phyloP scores from a whole-genome alignment of 371 early-diverging fungal genomes.

The Saksenaea oblongispora region DNA sequence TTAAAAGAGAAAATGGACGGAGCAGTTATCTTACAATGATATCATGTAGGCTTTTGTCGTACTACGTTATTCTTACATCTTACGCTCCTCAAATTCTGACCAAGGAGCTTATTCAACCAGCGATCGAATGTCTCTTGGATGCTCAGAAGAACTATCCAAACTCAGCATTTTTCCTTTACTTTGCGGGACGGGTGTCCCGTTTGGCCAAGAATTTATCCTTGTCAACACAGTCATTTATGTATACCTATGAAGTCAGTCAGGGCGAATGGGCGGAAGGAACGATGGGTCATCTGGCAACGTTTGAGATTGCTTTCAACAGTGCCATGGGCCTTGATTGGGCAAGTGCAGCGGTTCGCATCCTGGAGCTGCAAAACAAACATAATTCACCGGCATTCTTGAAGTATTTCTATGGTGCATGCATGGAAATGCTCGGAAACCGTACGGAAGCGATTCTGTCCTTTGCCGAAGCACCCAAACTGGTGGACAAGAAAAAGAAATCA shows the following conservation, averaged over 20 bases:
- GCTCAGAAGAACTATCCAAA: constrained; percentile 61
- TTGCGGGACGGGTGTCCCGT: constrained; percentile 63
- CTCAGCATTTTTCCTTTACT: constrained; percentile 64
- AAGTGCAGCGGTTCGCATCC: constrained; percentile 42
- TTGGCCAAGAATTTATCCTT: constrained; percentile 45
- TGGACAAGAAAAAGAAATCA: constrained; percentile 50
- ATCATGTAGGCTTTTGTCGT: constrained; percentile 31
- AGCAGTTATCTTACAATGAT: not conserved
- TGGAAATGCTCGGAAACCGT: constrained; percentile 53
- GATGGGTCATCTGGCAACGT: constrained; percentile 52
- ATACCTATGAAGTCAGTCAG: constrained; percentile 46
- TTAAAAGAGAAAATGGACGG: too few species aligned
- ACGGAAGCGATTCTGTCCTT: constrained; percentile 54
- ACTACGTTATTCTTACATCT: constrained; percentile 44
- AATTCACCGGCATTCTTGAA: constrained; percentile 57
- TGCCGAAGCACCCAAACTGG: constrained; percentile 49
- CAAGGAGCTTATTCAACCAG: constrained; percentile 46
- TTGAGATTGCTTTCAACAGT: constrained; percentile 61
- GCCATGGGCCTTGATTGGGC: constrained; percentile 60
- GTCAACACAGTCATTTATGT: constrained; percentile 51
- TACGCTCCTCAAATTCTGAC: constrained; percentile 51
- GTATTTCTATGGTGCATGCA: constrained; percentile 61
- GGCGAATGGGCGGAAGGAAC: constrained; percentile 50
- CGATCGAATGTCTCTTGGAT: constrained; percentile 59
- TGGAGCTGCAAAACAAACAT: constrained; percentile 48